A percentile compares a stretch with the other conserved stretches of the same genome.
These are phyloP conservation scores for Alternaria burnsii DNA, from an alignment of 2,329 filamentous ascomycete genomes.

Conservation along the genomic window DNA sequence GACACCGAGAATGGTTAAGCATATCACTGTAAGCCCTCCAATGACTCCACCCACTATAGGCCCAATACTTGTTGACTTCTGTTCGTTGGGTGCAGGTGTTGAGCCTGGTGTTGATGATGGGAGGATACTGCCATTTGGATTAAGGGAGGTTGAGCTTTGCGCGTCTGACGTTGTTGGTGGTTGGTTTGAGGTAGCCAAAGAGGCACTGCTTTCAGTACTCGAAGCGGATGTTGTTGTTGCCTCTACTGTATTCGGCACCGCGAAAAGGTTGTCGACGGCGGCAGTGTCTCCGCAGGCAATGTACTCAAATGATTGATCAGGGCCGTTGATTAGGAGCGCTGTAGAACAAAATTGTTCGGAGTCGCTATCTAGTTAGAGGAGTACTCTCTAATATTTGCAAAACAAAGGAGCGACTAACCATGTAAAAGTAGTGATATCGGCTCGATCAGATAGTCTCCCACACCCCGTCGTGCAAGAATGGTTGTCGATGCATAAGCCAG, in stretches of 20 bases:
- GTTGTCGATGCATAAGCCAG: conserved; percentile 24
- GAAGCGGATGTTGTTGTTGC: conserved; percentile 17
- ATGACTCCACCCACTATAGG: conserved; percentile 20
- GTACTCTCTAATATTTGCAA: not conserved
- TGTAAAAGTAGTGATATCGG: conserved; percentile 20
- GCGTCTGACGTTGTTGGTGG: conserved; percentile 6
- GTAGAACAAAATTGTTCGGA: conserved; percentile 21
- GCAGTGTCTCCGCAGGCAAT: conserved; percentile 23
- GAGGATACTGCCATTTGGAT: not conserved
- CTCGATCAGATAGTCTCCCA: conserved; percentile 19
- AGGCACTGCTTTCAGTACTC: conserved; percentile 8
- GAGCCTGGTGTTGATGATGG: not conserved
- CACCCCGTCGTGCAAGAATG: conserved; percentile 24
- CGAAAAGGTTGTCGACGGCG: conserved; percentile 13
- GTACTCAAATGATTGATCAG: conserved; percentile 25
- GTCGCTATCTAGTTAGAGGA: conserved; percentile 9
- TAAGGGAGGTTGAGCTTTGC: not conserved
- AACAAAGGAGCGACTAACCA: conserved; percentile 14
- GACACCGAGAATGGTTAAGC: conserved; percentile 18
- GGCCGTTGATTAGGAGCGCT: conserved; percentile 19
- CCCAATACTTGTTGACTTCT: conserved; percentile 11
- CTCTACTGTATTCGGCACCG: conserved; percentile 8
- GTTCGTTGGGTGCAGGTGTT: not conserved
- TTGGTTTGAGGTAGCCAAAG: conserved; percentile 3
- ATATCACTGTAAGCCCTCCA: conserved; percentile 16